Evolutionary conservation across 2,329 filamentous ascomycete species (phyloP), one percentile per base, ranked within the genome.

Genomic region (Zymoseptoria pseudotritici): DNA sequence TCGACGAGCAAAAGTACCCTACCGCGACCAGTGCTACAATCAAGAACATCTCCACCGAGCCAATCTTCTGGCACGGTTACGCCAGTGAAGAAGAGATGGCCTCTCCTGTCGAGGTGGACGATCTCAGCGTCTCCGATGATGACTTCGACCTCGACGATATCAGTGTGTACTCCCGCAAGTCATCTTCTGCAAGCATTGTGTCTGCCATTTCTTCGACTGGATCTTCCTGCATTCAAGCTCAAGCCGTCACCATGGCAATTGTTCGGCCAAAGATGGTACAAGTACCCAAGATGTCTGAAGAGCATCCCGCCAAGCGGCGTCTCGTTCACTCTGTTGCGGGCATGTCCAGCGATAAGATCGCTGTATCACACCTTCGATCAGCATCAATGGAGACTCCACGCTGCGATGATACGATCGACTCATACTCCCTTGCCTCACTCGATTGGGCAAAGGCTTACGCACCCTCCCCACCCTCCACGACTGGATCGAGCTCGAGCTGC

Each of bases 11-110:
- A 29, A 19, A 55, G n/a, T 22, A 8, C 2, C n/a, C 24, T 29
- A 5, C 19, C 20, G 17, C 21, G 9, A 53, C 57, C 36, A 29
- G 59, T 52, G 58, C 63, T 19, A 58, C 58, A 7, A 53, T 66
- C 22, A 49, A 54, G 11, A 56, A 62, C 42, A 51, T 60, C 22
- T 49, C 56, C 53, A 55, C 56, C 54, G 53, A 63, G n/a, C 57
- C 61, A 6, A 53, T 54, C 31, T 55, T 54, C 26, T 65, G 57
- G 60, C 61, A 61, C 42, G 62, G 62, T 42, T 72, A 69, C 55
- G 62, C 63, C 13, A 71, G 69, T 6, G 70, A 71, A 17, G 70
- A 72, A 62, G 70, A 72, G 60, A 60, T 59, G 36, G 64, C 65
- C n/a, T 72, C 70, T 5, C 68, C 69, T 0, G 53, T 66, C 42